Evolutionary conservation across 176 grass and related monocot genomes (phyloP).

Genomic region (Chloris gayana): DNA sequence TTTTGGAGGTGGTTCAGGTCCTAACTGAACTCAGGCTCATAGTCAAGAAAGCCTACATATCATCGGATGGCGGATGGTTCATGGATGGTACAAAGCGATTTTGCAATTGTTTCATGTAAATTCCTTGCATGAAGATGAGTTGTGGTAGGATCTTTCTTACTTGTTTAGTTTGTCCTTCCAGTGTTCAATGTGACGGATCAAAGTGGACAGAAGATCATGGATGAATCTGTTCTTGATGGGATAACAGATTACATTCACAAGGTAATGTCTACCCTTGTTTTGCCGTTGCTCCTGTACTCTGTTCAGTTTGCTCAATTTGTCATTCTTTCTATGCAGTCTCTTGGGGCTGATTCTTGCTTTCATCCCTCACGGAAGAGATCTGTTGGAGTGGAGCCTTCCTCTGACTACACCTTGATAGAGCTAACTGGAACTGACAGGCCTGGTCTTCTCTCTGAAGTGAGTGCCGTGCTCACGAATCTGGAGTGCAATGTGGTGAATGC

Average conservation of each 20-base stretch:
- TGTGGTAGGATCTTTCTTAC: neutral
- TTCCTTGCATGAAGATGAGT: constrained; percentile 2
- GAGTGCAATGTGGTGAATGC: constrained; percentile 84
- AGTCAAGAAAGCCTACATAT: constrained; percentile 91
- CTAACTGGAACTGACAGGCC: constrained; percentile 85
- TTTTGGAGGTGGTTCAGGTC: constrained; percentile 91
- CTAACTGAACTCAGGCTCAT: constrained; percentile 82
- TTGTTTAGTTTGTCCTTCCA: constrained; percentile 33
- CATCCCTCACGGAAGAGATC: constrained; percentile 53
- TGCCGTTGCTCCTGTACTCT: constrained; percentile 20
- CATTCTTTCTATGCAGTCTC: constrained; percentile 47
- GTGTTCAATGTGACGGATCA: constrained; percentile 88
- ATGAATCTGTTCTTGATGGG: constrained; percentile 43
- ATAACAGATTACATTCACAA: constrained; percentile 67
- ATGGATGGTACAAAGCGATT: constrained; percentile 70
- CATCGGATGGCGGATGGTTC: constrained; percentile 91
- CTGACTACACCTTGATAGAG: constrained; percentile 82
- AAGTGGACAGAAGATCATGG: constrained; percentile 73
- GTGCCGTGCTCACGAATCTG: constrained; percentile 73
- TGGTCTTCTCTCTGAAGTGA: constrained; percentile 87
- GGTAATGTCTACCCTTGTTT: constrained; percentile 35
- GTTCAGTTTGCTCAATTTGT: constrained; percentile 24
- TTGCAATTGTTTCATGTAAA: neutral
- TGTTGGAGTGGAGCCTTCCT: constrained; percentile 61
- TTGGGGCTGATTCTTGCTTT: constrained; percentile 60